Conservation (phyloP, 1,284 basidiomycete genomes). For the Lentinula novae-zelandiae region DNA sequence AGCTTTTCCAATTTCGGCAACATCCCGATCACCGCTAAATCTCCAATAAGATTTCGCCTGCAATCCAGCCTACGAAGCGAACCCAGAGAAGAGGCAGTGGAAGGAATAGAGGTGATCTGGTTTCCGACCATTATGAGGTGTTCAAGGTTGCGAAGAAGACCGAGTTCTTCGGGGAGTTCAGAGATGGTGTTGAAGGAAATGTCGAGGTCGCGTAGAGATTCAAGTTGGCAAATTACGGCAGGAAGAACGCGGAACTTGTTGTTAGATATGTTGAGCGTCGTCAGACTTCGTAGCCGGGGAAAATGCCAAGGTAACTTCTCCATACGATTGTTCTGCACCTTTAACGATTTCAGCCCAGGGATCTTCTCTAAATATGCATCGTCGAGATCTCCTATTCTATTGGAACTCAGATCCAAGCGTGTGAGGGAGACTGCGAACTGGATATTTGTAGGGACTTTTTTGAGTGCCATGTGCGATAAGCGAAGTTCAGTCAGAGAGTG, state of each 20-base stretch:
- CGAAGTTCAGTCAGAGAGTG: conserved; percentile 81
- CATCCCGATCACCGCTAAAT: conserved; percentile 67
- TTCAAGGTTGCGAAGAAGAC: conserved; percentile 67
- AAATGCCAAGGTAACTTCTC: conserved; percentile 87
- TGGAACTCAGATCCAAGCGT: conserved; percentile 89
- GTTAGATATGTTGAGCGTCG: conserved; percentile 92
- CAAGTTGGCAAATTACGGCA: conserved; percentile 70
- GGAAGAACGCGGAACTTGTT: conserved; percentile 92
- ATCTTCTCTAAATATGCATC: conserved; percentile 84
- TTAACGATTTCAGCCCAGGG: conserved; percentile 68
- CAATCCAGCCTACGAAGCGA: conserved; percentile 78
- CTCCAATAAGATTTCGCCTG: conserved; percentile 76
- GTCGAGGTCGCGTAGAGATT: conserved; percentile 81
- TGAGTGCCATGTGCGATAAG: conserved; percentile 92
- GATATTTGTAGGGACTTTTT: conserved; percentile 87
- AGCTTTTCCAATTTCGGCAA: conserved; percentile 70
- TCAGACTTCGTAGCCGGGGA: conserved; percentile 67
- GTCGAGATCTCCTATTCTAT: conserved; percentile 88
- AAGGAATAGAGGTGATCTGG: conserved; percentile 75
- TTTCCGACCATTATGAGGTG: conserved; percentile 89
- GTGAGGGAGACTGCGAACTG: conserved; percentile 74
- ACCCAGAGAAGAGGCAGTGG: conserved; percentile 58
- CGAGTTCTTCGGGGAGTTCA: conserved; percentile 80
- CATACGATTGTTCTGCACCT: conserved; percentile 92
- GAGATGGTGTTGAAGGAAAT: conserved; percentile 93